These are phyloP conservation scores for Penicillium steckii DNA, from an alignment of 495 filamentous ascomycete genomes.

Conservation along the genomic window DNA sequence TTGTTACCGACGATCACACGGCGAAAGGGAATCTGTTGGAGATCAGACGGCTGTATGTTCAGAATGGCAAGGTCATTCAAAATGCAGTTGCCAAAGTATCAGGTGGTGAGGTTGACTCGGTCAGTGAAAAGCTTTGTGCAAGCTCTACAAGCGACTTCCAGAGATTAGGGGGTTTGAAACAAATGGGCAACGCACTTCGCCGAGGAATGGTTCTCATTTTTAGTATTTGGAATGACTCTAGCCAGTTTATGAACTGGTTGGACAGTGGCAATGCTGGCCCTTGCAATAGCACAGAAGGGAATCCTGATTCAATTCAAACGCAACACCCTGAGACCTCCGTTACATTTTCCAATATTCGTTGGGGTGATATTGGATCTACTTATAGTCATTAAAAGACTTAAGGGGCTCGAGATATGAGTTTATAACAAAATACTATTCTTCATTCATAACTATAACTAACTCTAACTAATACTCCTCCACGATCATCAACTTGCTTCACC, in stretches of 20 bases:
- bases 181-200: slow-evolving; percentile 36
- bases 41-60: slow-evolving; percentile 62
- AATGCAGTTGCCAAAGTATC: slow-evolving; percentile 22
- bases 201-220: slow-evolving; percentile 67
- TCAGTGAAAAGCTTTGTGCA: slow-evolving; percentile 26
- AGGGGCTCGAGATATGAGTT: neutral
- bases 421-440: slow-evolving; percentile 10
- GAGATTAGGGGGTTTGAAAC: slow-evolving; percentile 25
- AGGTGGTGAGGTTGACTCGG: slow-evolving; percentile 18
- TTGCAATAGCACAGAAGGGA: slow-evolving; percentile 48
- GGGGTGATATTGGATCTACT: slow-evolving; percentile 40
- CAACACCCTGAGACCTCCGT: slow-evolving; percentile 29
- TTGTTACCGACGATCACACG: slow-evolving; percentile 50
- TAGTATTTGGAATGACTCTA: slow-evolving; percentile 61
- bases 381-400: neutral
- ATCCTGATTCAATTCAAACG: slow-evolving; percentile 28
- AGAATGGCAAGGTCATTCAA: slow-evolving; percentile 54
- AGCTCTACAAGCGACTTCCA: slow-evolving; percentile 13
- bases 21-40: slow-evolving; percentile 47
- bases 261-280: slow-evolving; percentile 57
- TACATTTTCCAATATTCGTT: slow-evolving; percentile 35
- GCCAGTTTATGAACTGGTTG: slow-evolving; percentile 63
- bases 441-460: slow-evolving; percentile 2
- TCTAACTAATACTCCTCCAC: slow-evolving; percentile 3
- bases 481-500: neutral